Conservation (phyloP, 31 red algal species). For the Asparagopsis taxiformis region DNA sequence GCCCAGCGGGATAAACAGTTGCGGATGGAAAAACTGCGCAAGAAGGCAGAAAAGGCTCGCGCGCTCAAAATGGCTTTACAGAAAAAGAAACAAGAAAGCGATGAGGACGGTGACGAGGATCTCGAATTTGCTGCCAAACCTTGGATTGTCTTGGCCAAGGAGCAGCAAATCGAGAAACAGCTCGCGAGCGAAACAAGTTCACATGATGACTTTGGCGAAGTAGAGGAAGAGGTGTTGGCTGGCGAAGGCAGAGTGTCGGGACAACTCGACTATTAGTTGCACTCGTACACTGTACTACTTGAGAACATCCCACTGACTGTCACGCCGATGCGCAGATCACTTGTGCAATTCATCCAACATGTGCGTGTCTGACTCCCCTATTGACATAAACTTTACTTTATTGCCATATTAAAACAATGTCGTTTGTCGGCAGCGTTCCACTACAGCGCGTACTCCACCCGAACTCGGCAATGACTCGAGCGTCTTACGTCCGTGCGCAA, state of each 20-base stretch:
- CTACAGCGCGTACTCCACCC: neutral
- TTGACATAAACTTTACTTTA: neutral
- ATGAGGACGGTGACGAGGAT: constrained; percentile 49
- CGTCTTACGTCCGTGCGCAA: neutral
- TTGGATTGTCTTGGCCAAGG: constrained; percentile 34
- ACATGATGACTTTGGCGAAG: neutral
- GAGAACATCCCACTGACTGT: no score
- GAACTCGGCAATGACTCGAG: constrained; percentile 1
- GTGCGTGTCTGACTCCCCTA: no score
- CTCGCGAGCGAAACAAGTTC: no score
- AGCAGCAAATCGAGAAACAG: no score
- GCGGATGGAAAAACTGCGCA: constrained; percentile 3
- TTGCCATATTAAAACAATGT: neutral
- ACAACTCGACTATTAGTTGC: no score
- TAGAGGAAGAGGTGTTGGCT: neutral
- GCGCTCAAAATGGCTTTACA: constrained; percentile 8
- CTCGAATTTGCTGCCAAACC: constrained; percentile 28
- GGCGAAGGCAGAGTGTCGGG: neutral
- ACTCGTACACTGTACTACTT: no score
- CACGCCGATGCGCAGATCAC: no score
- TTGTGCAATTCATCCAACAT: no score
- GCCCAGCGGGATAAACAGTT: constrained; percentile 12
- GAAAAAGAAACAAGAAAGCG: constrained; percentile 21
- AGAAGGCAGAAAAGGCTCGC: neutral
- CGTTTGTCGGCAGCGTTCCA: neutral